These are phyloP conservation scores for Rutstroemia sp. DNA, from an alignment of 2,329 filamentous ascomycete genomes.

Conservation along the genomic window DNA sequence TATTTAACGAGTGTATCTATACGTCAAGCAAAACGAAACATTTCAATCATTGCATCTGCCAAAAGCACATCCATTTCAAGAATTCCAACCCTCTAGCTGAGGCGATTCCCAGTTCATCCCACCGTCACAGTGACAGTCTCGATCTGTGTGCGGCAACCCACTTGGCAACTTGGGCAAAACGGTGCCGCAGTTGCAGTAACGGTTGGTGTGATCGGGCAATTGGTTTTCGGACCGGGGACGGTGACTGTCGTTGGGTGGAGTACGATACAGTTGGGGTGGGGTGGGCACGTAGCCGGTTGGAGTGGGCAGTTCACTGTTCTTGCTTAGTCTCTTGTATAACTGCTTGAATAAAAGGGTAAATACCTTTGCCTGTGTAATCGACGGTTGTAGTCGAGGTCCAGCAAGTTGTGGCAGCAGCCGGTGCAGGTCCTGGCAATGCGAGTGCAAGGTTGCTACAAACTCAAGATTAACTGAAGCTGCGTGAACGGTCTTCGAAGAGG, in stretches of 20 bases:
- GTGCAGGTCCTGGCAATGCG: constrained; percentile 4
- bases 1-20: no score
- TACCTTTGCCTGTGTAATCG: not conserved
- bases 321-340: not conserved
- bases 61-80: no score
- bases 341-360: not conserved
- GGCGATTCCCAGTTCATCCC: not conserved
- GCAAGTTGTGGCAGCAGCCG: constrained; percentile 9
- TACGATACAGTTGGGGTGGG: constrained; percentile 12
- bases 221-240: constrained; percentile 11
- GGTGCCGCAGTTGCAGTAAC: constrained; percentile 14
- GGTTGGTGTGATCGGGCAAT: constrained; percentile 18
- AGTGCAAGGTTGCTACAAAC: constrained; percentile 7
- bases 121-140: constrained; percentile 12
- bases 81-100: no score
- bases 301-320: constrained; percentile 12
- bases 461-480: not conserved
- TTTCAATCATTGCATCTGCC: no score
- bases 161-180: constrained; percentile 14
- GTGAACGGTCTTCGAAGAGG: not conserved
- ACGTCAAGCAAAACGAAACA: no score
- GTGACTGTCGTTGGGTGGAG: constrained; percentile 3
- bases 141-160: constrained; percentile 11
- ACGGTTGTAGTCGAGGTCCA: constrained; percentile 8
- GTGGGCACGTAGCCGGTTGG: constrained; percentile 6